Percentiles rank a stretch among this genome's conserved stretches.
Conservation (phyloP, 139 green algal genomes). For the Auxenochlorella pyrenoidosa region DNA sequence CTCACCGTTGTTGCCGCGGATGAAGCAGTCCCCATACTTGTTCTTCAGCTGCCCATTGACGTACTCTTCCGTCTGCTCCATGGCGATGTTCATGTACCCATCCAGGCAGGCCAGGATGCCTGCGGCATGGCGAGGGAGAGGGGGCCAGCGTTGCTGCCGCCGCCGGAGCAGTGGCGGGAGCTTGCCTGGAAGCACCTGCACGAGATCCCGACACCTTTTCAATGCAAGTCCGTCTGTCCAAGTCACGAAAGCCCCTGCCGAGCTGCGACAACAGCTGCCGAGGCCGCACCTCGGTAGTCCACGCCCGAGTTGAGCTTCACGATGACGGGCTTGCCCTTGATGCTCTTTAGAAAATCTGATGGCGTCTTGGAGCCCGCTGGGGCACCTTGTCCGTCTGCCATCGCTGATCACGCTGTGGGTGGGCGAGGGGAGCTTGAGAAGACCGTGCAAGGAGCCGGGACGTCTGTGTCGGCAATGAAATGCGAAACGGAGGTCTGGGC, state of each 20-base stretch:
- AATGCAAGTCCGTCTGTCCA: too few relatives aligned
- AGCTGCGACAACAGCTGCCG: too few relatives aligned
- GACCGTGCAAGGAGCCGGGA: too few relatives aligned
- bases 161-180: too few relatives aligned
- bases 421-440: too few relatives aligned
- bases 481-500: too few relatives aligned
- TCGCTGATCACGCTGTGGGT: background rate
- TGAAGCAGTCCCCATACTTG: conserved; percentile 99
- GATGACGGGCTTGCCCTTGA: conserved; percentile 95
- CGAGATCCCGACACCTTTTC: too few relatives aligned
- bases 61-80: conserved; percentile 99
- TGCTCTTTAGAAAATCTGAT: conserved; percentile 92
- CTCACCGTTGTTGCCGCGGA: conserved; percentile 97
- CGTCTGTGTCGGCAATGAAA: too few relatives aligned
- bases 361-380: conserved; percentile 64
- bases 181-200: background rate
- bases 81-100: conserved; percentile 99
- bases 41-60: conserved; percentile 99
- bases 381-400: conserved; percentile 2
- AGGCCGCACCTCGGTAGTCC: conserved; percentile 95
- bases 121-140: conserved; percentile 40
- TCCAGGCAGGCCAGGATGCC: conserved; percentile 97
- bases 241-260: too few relatives aligned
- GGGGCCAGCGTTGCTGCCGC: too few relatives aligned
- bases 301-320: conserved; percentile 98